phyloP scores from a whole-genome alignment of 2,329 filamentous ascomycete species.

The Aplosporella prunicola region DNA sequence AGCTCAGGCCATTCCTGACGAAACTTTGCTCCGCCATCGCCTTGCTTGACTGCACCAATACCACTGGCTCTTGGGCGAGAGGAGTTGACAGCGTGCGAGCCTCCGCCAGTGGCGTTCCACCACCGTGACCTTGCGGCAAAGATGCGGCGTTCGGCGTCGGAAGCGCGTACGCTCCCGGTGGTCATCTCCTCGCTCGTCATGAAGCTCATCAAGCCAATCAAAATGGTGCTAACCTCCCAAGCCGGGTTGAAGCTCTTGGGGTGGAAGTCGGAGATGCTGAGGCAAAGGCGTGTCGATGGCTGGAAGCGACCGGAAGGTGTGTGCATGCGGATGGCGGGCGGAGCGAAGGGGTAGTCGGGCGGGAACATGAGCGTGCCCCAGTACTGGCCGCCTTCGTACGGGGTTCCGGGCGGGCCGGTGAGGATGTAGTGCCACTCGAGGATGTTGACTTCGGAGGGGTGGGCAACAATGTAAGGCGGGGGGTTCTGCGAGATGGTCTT shows the following conservation, averaged over 20 bases:
- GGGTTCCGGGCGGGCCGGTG: constrained; percentile 86
- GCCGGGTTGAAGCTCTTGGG: constrained; percentile 97
- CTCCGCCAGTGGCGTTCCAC: constrained; percentile 95
- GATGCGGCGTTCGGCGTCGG: constrained; percentile 65
- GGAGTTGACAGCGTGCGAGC: constrained; percentile 44
- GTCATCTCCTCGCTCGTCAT: constrained; percentile 99
- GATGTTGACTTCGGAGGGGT: constrained; percentile 85
- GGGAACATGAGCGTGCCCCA: constrained; percentile 97
- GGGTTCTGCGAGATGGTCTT: constrained; percentile 62
- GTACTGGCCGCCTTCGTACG: constrained; percentile 91
- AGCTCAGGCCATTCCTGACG: constrained; percentile 80
- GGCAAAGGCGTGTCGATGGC: constrained; percentile 80
- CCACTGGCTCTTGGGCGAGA: constrained; percentile 10
- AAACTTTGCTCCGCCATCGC: constrained; percentile 89
- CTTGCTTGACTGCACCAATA: constrained; percentile 71
- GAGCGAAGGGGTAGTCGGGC: constrained; percentile 92
- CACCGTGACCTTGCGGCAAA: constrained; percentile 72
- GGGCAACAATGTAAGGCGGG: constrained; percentile 78
- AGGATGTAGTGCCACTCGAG: constrained; percentile 95
- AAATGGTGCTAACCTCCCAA: constrained; percentile 94
- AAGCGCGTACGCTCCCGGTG: constrained; percentile 75
- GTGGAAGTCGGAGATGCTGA: constrained; percentile 96
- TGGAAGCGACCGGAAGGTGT: constrained; percentile 94
- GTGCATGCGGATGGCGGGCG: constrained; percentile 97
- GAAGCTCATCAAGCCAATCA: constrained; percentile 88